Evolutionary conservation across 139 green algal genomes (phyloP).

Genomic region (Desmodesmus armatus): DNA sequence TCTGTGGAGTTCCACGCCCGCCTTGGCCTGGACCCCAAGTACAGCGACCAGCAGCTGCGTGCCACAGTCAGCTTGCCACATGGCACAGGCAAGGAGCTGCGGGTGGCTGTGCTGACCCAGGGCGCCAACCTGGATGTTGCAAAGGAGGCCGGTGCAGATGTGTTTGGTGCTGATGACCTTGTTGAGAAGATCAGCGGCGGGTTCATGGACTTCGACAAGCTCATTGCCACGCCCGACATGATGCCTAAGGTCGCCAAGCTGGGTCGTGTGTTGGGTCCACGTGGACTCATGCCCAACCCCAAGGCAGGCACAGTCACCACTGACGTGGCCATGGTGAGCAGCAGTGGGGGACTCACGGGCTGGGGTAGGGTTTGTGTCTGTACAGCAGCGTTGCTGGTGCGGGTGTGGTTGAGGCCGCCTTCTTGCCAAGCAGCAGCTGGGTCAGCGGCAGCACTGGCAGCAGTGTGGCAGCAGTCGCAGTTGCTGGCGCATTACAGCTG

Average conservation of each 20-base stretch:
- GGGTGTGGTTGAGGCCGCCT: no score
- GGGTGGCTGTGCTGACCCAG: constrained; percentile 94
- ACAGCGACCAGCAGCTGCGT: constrained; percentile 98
- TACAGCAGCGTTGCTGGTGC: no score
- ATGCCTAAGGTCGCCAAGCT: constrained; percentile 99
- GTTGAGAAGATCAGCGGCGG: constrained; percentile 95
- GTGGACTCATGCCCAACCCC: constrained; percentile 98
- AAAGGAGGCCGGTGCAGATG: constrained; percentile 92
- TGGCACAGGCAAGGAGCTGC: constrained; percentile 95
- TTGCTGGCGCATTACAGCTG: no score
- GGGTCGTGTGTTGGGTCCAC: constrained; percentile 92
- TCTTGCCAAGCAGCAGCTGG: no score
- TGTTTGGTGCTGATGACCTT: constrained; percentile 93
- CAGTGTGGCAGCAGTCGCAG: no score
- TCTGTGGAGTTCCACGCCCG: constrained; percentile 94
- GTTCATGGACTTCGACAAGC: constrained; percentile 99
- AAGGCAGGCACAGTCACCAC: constrained; percentile 99
- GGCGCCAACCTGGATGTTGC: constrained; percentile 85
- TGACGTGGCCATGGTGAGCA: constrained; percentile 91
- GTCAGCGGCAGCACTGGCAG: no score
- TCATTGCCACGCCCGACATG: constrained; percentile 99
- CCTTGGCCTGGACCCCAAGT: constrained; percentile 92
- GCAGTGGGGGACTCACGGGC: no score
- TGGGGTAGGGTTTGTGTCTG: no score
- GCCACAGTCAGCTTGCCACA: constrained; percentile 95